Conservation (phyloP, 1,284 basidiomycete genomes). For the Sanghuangporus weigelae region DNA sequence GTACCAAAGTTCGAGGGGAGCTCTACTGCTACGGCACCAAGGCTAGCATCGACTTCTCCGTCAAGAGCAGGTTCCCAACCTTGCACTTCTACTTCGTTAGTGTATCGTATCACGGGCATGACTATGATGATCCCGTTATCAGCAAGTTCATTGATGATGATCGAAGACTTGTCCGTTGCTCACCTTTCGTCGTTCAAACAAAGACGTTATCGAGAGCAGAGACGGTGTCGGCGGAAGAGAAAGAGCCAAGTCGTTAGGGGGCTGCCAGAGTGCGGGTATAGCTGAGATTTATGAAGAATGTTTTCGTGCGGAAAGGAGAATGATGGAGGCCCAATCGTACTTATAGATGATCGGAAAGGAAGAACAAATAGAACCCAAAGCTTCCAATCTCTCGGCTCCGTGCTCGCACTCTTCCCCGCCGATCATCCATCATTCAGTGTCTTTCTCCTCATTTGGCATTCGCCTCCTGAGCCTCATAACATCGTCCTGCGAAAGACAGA, state of each 20-base stretch:
- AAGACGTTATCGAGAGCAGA: not conserved
- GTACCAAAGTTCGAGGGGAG: not conserved
- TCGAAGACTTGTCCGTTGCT: not conserved
- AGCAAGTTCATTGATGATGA: not conserved
- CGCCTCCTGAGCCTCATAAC: too few species aligned
- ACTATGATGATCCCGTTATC: not conserved
- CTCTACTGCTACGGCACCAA: not conserved
- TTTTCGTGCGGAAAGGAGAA: not conserved
- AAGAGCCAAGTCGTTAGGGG: not conserved
- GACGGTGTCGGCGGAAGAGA: not conserved
- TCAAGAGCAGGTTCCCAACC: constrained; percentile 10
- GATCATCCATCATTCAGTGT: not conserved
- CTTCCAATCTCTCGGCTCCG: not conserved
- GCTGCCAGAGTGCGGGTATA: not conserved
- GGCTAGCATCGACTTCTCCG: not conserved
- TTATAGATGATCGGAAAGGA: not conserved
- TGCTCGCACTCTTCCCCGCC: not conserved
- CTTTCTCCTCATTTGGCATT: too few species aligned
- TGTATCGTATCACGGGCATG: constrained; percentile 3
- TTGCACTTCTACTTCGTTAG: constrained; percentile 5
- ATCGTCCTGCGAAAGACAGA: too few species aligned
- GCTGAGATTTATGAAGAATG: not conserved
- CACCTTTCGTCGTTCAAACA: not conserved
- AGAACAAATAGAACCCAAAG: not conserved
- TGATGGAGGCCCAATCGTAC: not conserved